phyloP scores from a whole-genome alignment of 2,329 filamentous ascomycete species.

The Albophoma yamanashiensis region DNA sequence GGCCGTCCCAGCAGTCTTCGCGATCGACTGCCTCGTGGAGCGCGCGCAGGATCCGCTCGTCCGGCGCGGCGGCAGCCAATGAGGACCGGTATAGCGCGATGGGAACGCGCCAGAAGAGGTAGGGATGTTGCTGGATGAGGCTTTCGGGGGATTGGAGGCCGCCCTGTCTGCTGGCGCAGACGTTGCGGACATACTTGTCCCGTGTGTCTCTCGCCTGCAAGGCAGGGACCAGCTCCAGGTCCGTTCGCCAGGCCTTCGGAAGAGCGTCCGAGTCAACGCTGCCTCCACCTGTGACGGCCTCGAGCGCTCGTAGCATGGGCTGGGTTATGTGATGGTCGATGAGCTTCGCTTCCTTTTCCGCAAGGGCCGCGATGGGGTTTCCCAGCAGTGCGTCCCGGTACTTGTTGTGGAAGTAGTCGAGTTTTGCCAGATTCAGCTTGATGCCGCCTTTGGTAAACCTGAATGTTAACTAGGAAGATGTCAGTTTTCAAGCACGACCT shows the following conservation, averaged over 20 bases:
- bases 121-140: slow-evolving; percentile 19
- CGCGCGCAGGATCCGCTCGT: slow-evolving; percentile 11
- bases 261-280: background rate
- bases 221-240: slow-evolving; percentile 15
- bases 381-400: slow-evolving; percentile 35
- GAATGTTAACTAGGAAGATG: slow-evolving; percentile 53
- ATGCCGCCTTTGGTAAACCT: slow-evolving; percentile 90
- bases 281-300: slow-evolving; percentile 10
- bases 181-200: slow-evolving; percentile 11
- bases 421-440: slow-evolving; percentile 68
- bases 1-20: slow-evolving; percentile 4
- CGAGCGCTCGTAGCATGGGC: slow-evolving; percentile 12
- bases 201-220: slow-evolving; percentile 6
- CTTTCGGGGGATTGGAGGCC: slow-evolving; percentile 11
- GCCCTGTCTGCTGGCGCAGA: slow-evolving; percentile 11
- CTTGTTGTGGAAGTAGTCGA: slow-evolving; percentile 66
- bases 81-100: slow-evolving; percentile 15
- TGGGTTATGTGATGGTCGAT: slow-evolving; percentile 11
- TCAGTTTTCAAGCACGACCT: slow-evolving; percentile 11
- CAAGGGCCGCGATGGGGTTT: slow-evolving; percentile 11
- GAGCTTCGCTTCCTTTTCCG: slow-evolving; percentile 11
- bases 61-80: slow-evolving; percentile 9
- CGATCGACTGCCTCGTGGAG: slow-evolving; percentile 13
- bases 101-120: slow-evolving; percentile 27
- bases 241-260: slow-evolving; percentile 10